phyloP scores from a whole-genome alignment of 768 basidiomycete species.

The Mycena epipterygia region DNA sequence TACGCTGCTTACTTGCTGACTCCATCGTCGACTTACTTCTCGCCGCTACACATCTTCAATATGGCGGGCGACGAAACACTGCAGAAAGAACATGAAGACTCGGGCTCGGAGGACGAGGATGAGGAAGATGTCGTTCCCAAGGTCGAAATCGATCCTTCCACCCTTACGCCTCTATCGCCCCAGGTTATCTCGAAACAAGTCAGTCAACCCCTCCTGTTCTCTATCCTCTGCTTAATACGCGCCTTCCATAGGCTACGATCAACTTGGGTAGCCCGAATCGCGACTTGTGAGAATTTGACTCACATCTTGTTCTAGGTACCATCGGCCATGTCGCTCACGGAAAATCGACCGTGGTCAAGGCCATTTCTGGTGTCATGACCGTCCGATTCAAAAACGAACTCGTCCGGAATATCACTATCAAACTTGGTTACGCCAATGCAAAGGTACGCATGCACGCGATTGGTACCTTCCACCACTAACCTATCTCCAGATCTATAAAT shows the following conservation, averaged over 20 bases:
- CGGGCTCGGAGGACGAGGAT: slow-evolving; percentile 76
- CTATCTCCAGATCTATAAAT: slow-evolving; percentile 90
- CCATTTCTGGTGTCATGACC: slow-evolving; percentile 98
- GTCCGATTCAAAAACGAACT: slow-evolving; percentile 99
- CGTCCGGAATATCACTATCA: slow-evolving; percentile 99
- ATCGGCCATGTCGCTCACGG: slow-evolving; percentile 99
- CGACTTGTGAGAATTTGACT: slow-evolving; percentile 24
- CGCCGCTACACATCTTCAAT: background rate
- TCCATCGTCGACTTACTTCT: background rate
- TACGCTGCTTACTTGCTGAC: background rate
- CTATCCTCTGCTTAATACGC: background rate
- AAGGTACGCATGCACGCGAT: slow-evolving; percentile 72
- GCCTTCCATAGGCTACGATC: slow-evolving; percentile 82
- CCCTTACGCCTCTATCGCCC: slow-evolving; percentile 89
- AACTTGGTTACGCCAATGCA: slow-evolving; percentile 98
- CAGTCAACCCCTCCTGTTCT: slow-evolving; percentile 40
- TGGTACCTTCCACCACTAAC: slow-evolving; percentile 32
- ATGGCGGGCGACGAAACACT: slow-evolving; percentile 82
- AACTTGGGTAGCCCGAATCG: slow-evolving; percentile 75
- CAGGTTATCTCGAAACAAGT: slow-evolving; percentile 95
- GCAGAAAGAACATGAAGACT: slow-evolving; percentile 74
- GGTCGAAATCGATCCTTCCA: slow-evolving; percentile 84
- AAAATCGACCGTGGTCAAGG: slow-evolving; percentile 97
- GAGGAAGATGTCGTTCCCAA: slow-evolving; percentile 72
- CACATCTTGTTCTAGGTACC: slow-evolving; percentile 73